Evolutionary conservation across 179 eudicot genomes (phyloP).

Genomic region (Drosera spatulata): DNA sequence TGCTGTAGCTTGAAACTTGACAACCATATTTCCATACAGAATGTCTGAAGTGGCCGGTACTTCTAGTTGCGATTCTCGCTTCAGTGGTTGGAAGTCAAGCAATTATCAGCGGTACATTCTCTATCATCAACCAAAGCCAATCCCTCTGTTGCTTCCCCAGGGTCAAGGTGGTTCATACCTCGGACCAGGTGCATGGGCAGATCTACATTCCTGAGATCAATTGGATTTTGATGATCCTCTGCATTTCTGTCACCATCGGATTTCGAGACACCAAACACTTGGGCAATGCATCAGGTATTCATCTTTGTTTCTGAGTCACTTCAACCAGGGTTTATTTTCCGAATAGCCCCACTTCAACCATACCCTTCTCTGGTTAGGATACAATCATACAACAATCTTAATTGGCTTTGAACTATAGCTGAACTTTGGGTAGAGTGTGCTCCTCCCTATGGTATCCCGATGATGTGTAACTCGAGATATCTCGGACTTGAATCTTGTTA

Average conservation of each 20-base stretch:
- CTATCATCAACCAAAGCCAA: constrained; percentile 91
- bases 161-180: constrained; percentile 86
- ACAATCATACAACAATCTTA: no score
- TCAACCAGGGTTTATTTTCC: no score
- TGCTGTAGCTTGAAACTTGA: background rate
- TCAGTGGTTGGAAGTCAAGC: constrained; percentile 99
- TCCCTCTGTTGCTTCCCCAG: constrained; percentile 93
- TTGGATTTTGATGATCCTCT: constrained; percentile 86
- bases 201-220: constrained; percentile 93
- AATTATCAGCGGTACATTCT: constrained; percentile 88
- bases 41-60: constrained; percentile 69
- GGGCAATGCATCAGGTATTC: constrained; percentile 93
- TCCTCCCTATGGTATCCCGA: no score
- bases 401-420: no score
- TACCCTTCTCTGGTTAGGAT: no score
- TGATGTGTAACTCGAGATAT: no score
- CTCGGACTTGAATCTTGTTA: no score
- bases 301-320: no score
- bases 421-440: no score
- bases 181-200: constrained; percentile 84
- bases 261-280: constrained; percentile 84
- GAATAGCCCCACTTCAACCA: no score
- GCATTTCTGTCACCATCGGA: constrained; percentile 86
- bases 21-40: constrained; percentile 27
- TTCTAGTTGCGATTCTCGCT: constrained; percentile 69